A percentile compares a stretch with the other conserved stretches of the same genome.
phyloP scores from a whole-genome alignment of 352 stramenopile genomes.

The Phytophthora kernoviae region DNA sequence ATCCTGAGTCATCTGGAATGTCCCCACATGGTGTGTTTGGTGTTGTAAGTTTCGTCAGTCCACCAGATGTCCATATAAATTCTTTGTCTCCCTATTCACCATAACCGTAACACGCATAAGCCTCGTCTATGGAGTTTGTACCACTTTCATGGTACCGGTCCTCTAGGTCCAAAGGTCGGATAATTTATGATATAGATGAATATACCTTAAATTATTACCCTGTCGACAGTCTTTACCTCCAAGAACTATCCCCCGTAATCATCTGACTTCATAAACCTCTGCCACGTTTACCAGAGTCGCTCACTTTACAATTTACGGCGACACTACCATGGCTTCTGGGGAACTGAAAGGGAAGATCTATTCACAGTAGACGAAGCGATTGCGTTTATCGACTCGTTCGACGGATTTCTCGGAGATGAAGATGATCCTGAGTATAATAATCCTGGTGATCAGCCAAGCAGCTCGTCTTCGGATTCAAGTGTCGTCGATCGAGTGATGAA shows the following conservation, averaged over 20 bases:
- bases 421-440: not conserved
- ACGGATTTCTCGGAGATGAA: not conserved
- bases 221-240: too few relatives aligned
- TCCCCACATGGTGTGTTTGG: too few relatives aligned
- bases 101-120: too few relatives aligned
- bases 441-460: not conserved
- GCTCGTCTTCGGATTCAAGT: not conserved
- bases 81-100: too few relatives aligned
- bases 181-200: too few relatives aligned
- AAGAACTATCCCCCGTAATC: slow-evolving; percentile 3
- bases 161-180: too few relatives aligned
- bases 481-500: not conserved
- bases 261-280: slow-evolving; percentile 8
- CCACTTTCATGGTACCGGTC: too few relatives aligned
- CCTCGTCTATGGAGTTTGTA: too few relatives aligned
- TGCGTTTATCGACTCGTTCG: slow-evolving; percentile 22
- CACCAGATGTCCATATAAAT: too few relatives aligned
- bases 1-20: too few relatives aligned
- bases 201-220: too few relatives aligned
- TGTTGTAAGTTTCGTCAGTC: too few relatives aligned
- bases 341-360: slow-evolving; percentile 1
- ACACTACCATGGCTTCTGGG: slow-evolving; percentile 9
- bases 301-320: slow-evolving; percentile 1
- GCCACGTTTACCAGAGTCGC: not conserved
- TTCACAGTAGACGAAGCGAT: slow-evolving; percentile 9